Evolutionary conservation across 345 rosid genomes (phyloP).

Genomic region (Cardamine occulta): DNA sequence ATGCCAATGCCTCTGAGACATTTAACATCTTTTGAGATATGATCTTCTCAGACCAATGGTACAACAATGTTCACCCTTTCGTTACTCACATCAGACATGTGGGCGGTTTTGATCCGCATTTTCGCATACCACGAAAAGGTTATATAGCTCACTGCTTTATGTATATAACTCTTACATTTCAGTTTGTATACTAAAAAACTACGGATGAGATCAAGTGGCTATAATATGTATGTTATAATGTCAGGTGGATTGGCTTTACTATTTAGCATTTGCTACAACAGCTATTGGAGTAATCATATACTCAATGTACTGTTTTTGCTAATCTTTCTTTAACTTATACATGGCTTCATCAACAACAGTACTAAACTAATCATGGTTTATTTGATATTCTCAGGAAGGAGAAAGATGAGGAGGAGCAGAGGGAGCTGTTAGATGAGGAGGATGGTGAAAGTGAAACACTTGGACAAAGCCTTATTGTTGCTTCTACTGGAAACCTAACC

Average conservation of each 20-base stretch:
- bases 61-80: slow-evolving; percentile 93
- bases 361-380: background rate
- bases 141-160: background rate
- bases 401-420: slow-evolving; percentile 21
- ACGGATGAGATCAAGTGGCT: no score
- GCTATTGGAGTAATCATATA: slow-evolving; percentile 67
- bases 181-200: background rate
- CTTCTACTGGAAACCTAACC: background rate
- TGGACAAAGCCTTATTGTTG: background rate
- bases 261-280: slow-evolving; percentile 74
- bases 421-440: slow-evolving; percentile 1
- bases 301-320: slow-evolving; percentile 55
- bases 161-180: background rate
- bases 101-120: slow-evolving; percentile 85
- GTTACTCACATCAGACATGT: slow-evolving; percentile 90
- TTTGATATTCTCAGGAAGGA: slow-evolving; percentile 30
- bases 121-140: slow-evolving; percentile 93
- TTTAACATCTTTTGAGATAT: background rate
- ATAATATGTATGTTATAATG: background rate
- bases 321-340: background rate
- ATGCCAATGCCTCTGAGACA: background rate
- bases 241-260: slow-evolving; percentile 92
- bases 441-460: background rate
- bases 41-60: slow-evolving; percentile 60
- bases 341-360: background rate